A percentile compares a stretch with the other conserved stretches of the same genome.
These are phyloP conservation scores for Wallemia ichthyophaga DNA, from an alignment of 1,284 basidiomycete genomes.

Conservation along the genomic window DNA sequence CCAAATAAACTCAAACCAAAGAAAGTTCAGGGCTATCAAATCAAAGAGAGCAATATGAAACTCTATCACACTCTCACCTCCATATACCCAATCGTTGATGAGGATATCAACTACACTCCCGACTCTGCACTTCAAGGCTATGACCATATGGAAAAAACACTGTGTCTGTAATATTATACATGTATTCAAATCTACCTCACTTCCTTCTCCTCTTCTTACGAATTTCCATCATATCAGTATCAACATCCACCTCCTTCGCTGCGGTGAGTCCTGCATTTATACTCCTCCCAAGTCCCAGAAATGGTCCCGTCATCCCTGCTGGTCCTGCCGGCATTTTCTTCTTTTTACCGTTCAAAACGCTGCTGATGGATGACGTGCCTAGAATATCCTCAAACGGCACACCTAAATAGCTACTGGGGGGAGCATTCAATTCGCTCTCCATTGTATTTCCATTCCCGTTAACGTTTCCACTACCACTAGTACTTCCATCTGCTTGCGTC, in stretches of 20 bases:
- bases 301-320: background rate
- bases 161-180: too few relatives aligned
- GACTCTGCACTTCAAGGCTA: background rate
- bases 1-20: background rate
- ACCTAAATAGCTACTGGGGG: background rate
- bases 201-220: conserved; percentile 1
- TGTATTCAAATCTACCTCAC: too few relatives aligned
- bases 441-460: too few relatives aligned
- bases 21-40: background rate
- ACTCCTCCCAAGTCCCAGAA: background rate
- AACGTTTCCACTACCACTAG: too few relatives aligned
- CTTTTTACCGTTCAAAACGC: background rate
- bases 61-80: background rate
- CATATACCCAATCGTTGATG: background rate
- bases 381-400: background rate
- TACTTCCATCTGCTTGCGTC: background rate
- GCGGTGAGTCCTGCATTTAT: background rate
- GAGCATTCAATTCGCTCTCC: background rate
- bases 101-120: background rate
- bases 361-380: background rate
- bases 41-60: background rate
- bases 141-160: background rate
- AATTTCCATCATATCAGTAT: conserved; percentile 1
- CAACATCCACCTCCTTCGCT: background rate
- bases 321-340: background rate